phyloP scores from a whole-genome alignment of 139 green algal species.

The Chlorella sp. region DNA sequence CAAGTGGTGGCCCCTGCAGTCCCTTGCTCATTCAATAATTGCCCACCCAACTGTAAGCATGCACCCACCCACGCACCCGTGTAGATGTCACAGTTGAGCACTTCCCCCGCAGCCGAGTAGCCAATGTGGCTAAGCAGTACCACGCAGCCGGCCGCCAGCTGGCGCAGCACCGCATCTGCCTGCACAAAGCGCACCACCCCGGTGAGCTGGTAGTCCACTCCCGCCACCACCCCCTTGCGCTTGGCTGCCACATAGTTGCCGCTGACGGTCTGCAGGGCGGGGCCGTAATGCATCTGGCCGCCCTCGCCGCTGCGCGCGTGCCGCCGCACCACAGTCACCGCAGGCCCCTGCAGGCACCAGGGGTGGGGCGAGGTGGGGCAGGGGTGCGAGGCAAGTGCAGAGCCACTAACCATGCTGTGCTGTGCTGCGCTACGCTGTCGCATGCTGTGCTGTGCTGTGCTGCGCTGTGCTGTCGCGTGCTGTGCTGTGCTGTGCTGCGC shows the following conservation, averaged over 20 bases:
- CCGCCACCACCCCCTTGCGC: conserved; percentile 87
- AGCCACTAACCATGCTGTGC: too few species aligned
- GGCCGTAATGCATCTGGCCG: conserved; percentile 48
- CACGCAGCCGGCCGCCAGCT: conserved; percentile 85
- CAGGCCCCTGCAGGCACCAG: conserved; percentile 12
- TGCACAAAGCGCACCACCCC: conserved; percentile 76
- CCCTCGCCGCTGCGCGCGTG: conserved; percentile 53
- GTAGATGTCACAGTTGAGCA: conserved; percentile 89
- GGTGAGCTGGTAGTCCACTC: conserved; percentile 85
- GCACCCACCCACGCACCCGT: background rate
- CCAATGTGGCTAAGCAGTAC: conserved; percentile 91
- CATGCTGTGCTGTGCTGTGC: too few species aligned
- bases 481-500: too few species aligned
- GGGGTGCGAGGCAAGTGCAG: background rate
- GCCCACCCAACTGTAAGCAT: background rate
- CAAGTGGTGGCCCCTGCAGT: too few species aligned
- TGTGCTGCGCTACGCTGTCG: too few species aligned
- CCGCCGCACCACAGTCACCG: conserved; percentile 44
- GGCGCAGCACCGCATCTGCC: conserved; percentile 71
- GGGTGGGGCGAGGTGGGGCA: too few species aligned
- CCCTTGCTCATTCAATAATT: background rate
- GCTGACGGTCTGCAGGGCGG: conserved; percentile 64
- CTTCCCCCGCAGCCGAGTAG: conserved; percentile 77
- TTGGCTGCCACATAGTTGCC: conserved; percentile 96
- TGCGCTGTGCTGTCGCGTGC: too few species aligned